Evolutionary conservation across 2,329 filamentous ascomycete genomes (phyloP).

Genomic region (Gnomoniopsis sp.): DNA sequence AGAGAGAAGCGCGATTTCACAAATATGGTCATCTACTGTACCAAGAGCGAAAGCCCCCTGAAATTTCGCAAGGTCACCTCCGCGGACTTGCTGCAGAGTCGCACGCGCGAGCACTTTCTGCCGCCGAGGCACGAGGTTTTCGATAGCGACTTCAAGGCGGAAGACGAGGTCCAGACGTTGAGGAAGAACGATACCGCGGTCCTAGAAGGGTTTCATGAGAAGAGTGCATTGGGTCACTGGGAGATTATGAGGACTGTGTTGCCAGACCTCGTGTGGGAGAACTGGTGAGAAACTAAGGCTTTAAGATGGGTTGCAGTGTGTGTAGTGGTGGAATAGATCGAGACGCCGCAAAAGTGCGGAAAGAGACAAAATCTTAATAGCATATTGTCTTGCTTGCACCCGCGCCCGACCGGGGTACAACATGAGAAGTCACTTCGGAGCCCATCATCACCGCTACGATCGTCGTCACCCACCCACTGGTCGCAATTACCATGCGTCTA

Average conservation of each 20-base stretch:
- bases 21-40: constrained; percentile 96
- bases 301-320: too few species aligned
- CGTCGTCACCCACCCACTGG: too few species aligned
- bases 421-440: too few species aligned
- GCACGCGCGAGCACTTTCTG: constrained; percentile 67
- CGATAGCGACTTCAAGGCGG: constrained; percentile 37
- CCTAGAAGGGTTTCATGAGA: constrained; percentile 68
- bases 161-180: constrained; percentile 52
- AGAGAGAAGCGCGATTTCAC: constrained; percentile 68
- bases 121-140: constrained; percentile 69
- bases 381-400: too few species aligned
- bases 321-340: neutral
- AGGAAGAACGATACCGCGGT: constrained; percentile 60
- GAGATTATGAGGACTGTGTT: constrained; percentile 83
- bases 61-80: constrained; percentile 63
- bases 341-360: neutral
- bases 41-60: constrained; percentile 53
- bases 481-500: too few species aligned
- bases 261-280: constrained; percentile 77
- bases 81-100: constrained; percentile 69
- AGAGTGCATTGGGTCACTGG: constrained; percentile 85
- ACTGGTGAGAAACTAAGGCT: constrained; percentile 57
- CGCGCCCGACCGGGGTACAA: too few species aligned
- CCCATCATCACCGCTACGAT: too few species aligned
- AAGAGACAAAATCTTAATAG: too few species aligned